Evolutionary conservation across 169 alveolate species (phyloP).

Genomic region (Ichthyophthirius multifiliis): DNA sequence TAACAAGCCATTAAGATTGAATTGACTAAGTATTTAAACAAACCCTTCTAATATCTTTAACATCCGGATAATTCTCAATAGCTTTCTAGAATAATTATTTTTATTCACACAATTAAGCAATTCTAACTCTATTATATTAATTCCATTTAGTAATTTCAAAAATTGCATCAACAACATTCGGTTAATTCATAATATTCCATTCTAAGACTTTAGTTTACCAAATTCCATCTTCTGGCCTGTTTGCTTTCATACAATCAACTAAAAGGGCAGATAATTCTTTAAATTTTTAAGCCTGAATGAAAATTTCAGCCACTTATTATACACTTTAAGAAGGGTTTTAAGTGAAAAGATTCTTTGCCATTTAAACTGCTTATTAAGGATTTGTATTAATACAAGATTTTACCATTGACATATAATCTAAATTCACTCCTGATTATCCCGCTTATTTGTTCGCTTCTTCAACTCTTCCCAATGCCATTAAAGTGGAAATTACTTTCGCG

Average conservation of each 20-base stretch:
- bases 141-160: constrained; percentile 94
- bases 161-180: constrained; percentile 96
- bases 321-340: constrained; percentile 57
- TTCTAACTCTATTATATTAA: constrained; percentile 94
- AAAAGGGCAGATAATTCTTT: constrained; percentile 97
- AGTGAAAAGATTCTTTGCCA: constrained; percentile 63
- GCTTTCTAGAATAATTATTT: constrained; percentile 97
- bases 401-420: constrained; percentile 69
- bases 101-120: constrained; percentile 97
- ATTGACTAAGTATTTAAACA: constrained; percentile 85
- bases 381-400: constrained; percentile 55
- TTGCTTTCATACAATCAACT: constrained; percentile 95
- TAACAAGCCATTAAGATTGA: constrained; percentile 76
- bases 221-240: constrained; percentile 96
- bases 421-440: constrained; percentile 53
- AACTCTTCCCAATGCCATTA: constrained; percentile 93
- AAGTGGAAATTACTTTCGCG: constrained; percentile 91
- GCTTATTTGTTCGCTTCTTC: constrained; percentile 82
- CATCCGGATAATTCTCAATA: constrained; percentile 93
- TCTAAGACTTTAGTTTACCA: constrained; percentile 98
- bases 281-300: constrained; percentile 89
- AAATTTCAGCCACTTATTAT: constrained; percentile 87
- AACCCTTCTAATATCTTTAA: constrained; percentile 93
- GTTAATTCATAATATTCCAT: constrained; percentile 93
- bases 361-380: constrained; percentile 78